Conservation (phyloP, 2,329 filamentous ascomycete genomes). For the Nannizziopsis arthrosporioides region DNA sequence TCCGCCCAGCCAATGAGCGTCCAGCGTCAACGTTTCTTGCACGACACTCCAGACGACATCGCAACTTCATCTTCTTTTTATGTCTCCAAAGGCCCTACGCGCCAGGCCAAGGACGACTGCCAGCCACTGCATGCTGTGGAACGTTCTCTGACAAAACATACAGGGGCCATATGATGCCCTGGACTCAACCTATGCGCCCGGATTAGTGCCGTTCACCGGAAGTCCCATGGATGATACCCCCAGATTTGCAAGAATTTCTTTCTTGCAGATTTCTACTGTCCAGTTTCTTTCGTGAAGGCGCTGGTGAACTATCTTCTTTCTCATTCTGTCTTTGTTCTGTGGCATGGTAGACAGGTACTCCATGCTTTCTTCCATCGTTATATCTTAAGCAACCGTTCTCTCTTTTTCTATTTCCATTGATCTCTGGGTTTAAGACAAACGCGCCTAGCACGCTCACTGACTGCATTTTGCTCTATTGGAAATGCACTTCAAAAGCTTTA, state of each 20-base stretch:
- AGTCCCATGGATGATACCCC: background rate
- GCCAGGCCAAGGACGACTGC: constrained; percentile 3
- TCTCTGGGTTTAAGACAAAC: background rate
- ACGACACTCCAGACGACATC: background rate
- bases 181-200: background rate
- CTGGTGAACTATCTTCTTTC: background rate
- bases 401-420: background rate
- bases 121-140: constrained; percentile 4
- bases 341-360: background rate
- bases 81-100: background rate
- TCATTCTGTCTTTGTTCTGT: constrained; percentile 4
- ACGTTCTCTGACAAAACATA: background rate
- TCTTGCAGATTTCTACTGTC: background rate
- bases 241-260: background rate
- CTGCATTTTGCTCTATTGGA: background rate
- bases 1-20: background rate
- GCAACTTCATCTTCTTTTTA: background rate
- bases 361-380: background rate
- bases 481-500: constrained; percentile 4
- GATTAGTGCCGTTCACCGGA: background rate
- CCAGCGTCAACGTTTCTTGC: background rate
- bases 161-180: background rate
- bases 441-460: background rate
- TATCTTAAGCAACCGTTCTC: background rate
- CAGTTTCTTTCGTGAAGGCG: background rate